Conservation (phyloP, 106 monocot species). For the Allium sativum region DNA sequence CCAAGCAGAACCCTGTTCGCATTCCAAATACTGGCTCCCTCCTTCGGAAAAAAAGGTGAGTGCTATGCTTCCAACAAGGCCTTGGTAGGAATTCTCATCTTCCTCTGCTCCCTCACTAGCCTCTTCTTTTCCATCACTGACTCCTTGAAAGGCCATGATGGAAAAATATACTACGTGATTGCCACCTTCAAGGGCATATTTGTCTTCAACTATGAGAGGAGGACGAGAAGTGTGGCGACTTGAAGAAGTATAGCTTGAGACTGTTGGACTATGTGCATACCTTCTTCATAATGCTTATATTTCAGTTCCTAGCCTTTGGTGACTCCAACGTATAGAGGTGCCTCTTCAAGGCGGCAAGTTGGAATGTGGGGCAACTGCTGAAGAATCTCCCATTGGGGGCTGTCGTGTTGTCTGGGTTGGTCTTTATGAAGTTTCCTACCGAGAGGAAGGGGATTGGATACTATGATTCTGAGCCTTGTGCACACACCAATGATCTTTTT, state of each 20-base stretch:
- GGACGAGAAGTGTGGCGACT: neutral
- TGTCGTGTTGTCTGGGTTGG: constrained; percentile 21
- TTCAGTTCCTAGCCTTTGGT: constrained; percentile 25
- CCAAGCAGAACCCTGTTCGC: constrained; percentile 41
- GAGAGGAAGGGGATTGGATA: constrained; percentile 41
- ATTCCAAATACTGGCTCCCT: constrained; percentile 33
- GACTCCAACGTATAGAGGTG: constrained; percentile 20
- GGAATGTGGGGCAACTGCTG: constrained; percentile 14
- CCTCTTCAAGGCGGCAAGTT: constrained; percentile 12
- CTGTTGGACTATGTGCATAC: constrained; percentile 33
- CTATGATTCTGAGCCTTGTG: constrained; percentile 5
- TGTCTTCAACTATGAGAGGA: constrained; percentile 25
- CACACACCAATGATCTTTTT: neutral
- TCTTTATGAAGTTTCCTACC: constrained; percentile 42
- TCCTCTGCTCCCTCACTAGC: constrained; percentile 36
- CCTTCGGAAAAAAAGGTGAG: constrained; percentile 35
- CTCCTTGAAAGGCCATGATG: constrained; percentile 33
- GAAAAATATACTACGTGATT: constrained; percentile 48
- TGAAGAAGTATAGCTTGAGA: constrained; percentile 15
- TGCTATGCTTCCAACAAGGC: constrained; percentile 37
- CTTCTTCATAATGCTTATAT: constrained; percentile 21
- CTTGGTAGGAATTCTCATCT: constrained; percentile 21
- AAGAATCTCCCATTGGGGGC: constrained; percentile 41
- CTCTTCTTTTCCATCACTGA: constrained; percentile 56
- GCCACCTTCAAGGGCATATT: constrained; percentile 36